A percentile compares a stretch with the other conserved stretches of the same genome.
Conservation (phyloP, 2,329 filamentous ascomycete species). For the Colletotrichum sp. region DNA sequence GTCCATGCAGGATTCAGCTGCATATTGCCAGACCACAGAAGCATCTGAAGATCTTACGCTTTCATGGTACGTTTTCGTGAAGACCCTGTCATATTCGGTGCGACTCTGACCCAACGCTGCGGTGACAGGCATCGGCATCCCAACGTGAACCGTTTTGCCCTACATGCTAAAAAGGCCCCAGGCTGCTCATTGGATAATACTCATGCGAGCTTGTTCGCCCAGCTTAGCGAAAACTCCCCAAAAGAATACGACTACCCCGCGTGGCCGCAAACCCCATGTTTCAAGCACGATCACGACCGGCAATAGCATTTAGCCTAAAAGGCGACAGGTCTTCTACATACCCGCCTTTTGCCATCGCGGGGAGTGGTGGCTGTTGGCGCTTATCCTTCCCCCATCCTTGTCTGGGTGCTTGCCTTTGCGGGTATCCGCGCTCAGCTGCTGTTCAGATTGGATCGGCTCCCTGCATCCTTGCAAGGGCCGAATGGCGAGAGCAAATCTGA, state of each 20-base stretch:
- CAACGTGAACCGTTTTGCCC: not conserved
- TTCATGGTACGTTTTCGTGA: not conserved
- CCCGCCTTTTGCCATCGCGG: slow-evolving; percentile 5
- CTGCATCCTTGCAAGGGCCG: not conserved
- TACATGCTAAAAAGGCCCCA: not conserved
- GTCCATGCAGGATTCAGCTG: not conserved
- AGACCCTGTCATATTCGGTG: not conserved
- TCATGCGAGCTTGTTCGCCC: not conserved
- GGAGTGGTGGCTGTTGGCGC: not conserved
- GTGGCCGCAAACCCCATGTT: not conserved
- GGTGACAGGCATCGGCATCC: not conserved
- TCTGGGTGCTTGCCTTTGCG: not conserved
- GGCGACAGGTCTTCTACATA: not conserved
- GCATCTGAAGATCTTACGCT: not conserved
- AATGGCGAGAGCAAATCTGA: not conserved
- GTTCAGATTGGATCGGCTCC: not conserved
- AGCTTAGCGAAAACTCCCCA: not conserved
- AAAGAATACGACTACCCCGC: slow-evolving; percentile 4
- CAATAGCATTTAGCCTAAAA: slow-evolving; percentile 19
- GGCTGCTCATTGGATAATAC: not conserved
- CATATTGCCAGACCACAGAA: not conserved
- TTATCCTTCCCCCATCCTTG: not conserved
- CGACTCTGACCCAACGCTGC: not conserved
- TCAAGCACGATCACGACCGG: not conserved
- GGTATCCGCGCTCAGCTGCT: not conserved